Percentiles rank a stretch among this genome's conserved stretches.
phyloP scores from a whole-genome alignment of 805 yeast genomes.

The Helenozyma rhizophorensis region DNA sequence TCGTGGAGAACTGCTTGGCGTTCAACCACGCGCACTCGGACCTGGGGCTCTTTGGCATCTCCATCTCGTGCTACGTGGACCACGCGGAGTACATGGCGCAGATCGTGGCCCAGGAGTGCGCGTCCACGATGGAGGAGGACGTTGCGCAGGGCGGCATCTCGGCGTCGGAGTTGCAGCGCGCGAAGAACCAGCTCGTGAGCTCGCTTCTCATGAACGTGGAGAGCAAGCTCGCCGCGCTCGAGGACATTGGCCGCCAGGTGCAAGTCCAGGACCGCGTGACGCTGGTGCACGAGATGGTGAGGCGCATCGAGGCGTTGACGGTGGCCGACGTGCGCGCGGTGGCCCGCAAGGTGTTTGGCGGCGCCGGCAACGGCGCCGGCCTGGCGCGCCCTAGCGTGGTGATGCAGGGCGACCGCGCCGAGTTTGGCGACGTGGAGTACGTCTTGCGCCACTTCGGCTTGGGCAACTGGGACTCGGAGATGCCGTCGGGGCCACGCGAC shows the following conservation, averaged over 20 bases:
- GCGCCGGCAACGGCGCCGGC: constrained; percentile 43
- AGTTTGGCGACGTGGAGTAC: constrained; percentile 77
- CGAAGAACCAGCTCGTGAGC: constrained; percentile 87
- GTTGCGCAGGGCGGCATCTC: constrained; percentile 52
- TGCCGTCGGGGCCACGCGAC: constrained; percentile 7
- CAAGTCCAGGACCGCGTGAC: constrained; percentile 77
- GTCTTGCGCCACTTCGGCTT: constrained; percentile 69
- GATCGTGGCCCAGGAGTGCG: constrained; percentile 51
- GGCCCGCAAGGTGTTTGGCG: constrained; percentile 71
- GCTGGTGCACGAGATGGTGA: constrained; percentile 76
- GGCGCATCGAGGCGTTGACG: constrained; percentile 63
- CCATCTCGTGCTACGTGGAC: constrained; percentile 78
- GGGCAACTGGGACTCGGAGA: constrained; percentile 36
- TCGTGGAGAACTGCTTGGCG: constrained; percentile 81
- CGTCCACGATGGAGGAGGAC: constrained; percentile 30
- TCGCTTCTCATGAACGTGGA: constrained; percentile 90
- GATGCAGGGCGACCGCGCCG: constrained; percentile 81
- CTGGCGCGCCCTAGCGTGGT: constrained; percentile 77
- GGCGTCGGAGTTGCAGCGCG: constrained; percentile 73
- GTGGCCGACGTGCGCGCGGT: constrained; percentile 66
- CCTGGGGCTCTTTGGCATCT: constrained; percentile 86
- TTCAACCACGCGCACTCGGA: constrained; percentile 89
- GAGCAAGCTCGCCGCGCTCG: constrained; percentile 87
- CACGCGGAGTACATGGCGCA: constrained; percentile 84
- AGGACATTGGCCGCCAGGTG: constrained; percentile 93